Evolutionary conservation across 2,329 filamentous ascomycete species (phyloP).

Genomic region (Falciphora oryzae): DNA sequence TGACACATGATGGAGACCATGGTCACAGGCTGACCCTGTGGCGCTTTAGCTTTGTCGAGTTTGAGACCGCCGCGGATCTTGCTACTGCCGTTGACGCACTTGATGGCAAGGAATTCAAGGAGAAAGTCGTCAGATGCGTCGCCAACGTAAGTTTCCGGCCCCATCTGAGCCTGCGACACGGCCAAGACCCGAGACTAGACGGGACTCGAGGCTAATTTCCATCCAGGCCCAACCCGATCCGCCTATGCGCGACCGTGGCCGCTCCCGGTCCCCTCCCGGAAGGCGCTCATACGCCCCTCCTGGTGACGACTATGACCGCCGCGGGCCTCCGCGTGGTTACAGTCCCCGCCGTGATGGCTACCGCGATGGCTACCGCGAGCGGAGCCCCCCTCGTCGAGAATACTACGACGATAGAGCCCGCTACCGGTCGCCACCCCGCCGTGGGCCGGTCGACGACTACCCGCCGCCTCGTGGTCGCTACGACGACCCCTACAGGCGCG

Average conservation of each 20-base stretch:
- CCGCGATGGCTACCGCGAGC: conserved; percentile 77
- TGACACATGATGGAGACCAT: neutral
- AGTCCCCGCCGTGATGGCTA: conserved; percentile 66
- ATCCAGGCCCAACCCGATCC: conserved; percentile 72
- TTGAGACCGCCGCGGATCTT: conserved; percentile 86
- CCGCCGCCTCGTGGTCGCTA: conserved; percentile 51
- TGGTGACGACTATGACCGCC: conserved; percentile 76
- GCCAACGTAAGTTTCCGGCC: conserved; percentile 64
- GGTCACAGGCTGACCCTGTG: conserved; percentile 13
- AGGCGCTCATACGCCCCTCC: conserved; percentile 63
- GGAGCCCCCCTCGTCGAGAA: conserved; percentile 69
- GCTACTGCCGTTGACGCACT: conserved; percentile 92
- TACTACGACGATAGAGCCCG: conserved; percentile 83
- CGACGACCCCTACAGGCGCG: conserved; percentile 71
- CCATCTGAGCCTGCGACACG: neutral
- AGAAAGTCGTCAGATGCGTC: conserved; percentile 75
- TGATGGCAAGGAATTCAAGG: conserved; percentile 89
- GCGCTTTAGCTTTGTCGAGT: conserved; percentile 79
- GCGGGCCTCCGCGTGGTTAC: conserved; percentile 72
- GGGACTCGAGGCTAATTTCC: conserved; percentile 17
- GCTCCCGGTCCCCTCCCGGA: conserved; percentile 70
- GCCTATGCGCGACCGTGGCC: conserved; percentile 60
- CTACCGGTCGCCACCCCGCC: conserved; percentile 66
- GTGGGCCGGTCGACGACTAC: conserved; percentile 66
- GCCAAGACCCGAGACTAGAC: conserved; percentile 1